phyloP scores from a whole-genome alignment of 176 grass and related monocot genomes.

The Zoysia japonica region DNA sequence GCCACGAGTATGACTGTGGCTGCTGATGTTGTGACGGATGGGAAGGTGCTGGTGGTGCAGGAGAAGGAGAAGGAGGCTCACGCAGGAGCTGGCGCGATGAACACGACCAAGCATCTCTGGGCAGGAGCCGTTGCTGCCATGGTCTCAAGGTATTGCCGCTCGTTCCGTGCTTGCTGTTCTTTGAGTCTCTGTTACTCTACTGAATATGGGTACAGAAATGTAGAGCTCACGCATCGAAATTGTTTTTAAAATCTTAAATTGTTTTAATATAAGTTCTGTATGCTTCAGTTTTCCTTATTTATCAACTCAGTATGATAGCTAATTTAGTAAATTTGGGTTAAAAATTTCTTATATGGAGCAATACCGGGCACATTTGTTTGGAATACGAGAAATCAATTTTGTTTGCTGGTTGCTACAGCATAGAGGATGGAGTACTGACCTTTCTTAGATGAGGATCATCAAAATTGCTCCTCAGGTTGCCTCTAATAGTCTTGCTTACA shows the following conservation, averaged over 20 bases:
- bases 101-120: slow-evolving; percentile 90
- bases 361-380: slow-evolving; percentile 1
- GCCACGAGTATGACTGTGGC: slow-evolving; percentile 5
- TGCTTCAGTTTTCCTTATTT: not conserved
- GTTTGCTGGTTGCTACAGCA: not conserved
- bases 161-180: not conserved
- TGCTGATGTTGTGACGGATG: slow-evolving; percentile 31
- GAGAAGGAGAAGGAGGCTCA: slow-evolving; percentile 29
- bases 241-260: not conserved
- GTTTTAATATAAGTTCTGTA: slow-evolving; percentile 11
- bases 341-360: not conserved
- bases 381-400: not conserved
- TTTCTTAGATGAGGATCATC: not conserved
- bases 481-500: not conserved
- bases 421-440: not conserved
- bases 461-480: not conserved
- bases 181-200: not conserved
- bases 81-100: slow-evolving; percentile 68
- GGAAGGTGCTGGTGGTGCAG: slow-evolving; percentile 24
- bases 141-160: slow-evolving; percentile 69
- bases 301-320: not conserved
- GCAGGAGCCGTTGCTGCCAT: slow-evolving; percentile 89
- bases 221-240: not conserved
- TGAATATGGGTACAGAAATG: not conserved
- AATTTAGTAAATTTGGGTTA: not conserved